Base-by-base conservation (phyloP, 805 yeast genomes). In the Metschnikowia proteae region DNA sequence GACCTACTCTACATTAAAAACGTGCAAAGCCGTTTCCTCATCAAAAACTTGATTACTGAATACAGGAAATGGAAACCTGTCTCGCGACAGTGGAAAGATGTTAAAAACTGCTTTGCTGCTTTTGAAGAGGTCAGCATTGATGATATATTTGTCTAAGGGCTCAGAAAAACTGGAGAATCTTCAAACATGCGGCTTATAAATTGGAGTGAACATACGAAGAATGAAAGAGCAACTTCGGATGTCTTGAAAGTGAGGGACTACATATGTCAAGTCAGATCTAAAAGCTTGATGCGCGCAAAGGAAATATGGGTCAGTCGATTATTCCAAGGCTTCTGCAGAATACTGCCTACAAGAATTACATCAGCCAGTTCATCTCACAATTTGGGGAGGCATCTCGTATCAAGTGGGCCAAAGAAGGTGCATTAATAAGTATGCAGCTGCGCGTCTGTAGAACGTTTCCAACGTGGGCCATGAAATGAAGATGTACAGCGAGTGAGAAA, bases 1-100 rank as follows among this genome's bases (percentile, higher is more conserved):
- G 74, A 71, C 43, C 56, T 73, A 35, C 48, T 64, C 17, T 53
- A 57, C 29, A 56, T 69, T 17, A 65, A 65, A 45, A 67, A 72
- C 52, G 61, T 73, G 9, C 53, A 55, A 6, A 63, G 60, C 48
- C 38, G 53, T 32, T 36, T 46, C 13, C 53, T 72, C 17, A 46
- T 71, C 3, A 45, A 46, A 11, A 59, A 62, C 13, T 56, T 72
- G 32, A 37, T 68, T 9, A 26, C 26, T 10, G 63, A 63, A 30
- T 71, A 56, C 50, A 48, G 55, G 5, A 26, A 36, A 6, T 71
- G 75, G 75, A 62, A 62, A 17, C 67, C 67, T 3, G 39, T 56
- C 6, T 45, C 56, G 4, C 61, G 61, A 33, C 52, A 48, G 4
- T 68, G 73, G 74, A 61, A 60, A 31, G 74, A 70, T 5, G 45